A percentile compares a stretch with the other conserved stretches of the same genome.
Evolutionary conservation across 768 basidiomycete genomes (phyloP).

Genomic region (Podaxis sp.): DNA sequence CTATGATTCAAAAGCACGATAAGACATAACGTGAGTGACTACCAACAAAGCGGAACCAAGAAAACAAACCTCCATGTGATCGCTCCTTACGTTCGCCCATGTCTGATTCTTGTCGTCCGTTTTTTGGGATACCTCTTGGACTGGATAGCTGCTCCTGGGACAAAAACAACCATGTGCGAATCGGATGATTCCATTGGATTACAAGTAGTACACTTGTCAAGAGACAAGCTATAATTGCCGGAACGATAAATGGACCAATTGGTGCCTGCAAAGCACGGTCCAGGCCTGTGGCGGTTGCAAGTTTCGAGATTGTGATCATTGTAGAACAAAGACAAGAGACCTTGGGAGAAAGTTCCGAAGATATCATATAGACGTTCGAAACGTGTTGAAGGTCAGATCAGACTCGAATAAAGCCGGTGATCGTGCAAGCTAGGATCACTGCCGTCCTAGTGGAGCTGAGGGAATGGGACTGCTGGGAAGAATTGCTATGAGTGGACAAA

Average conservation of each 20-base stretch:
- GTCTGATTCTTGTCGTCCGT: neutral
- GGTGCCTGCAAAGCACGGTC: neutral
- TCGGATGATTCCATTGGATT: neutral
- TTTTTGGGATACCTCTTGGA: neutral
- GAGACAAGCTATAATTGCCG: neutral
- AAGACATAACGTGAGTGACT: neutral
- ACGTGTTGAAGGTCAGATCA: neutral
- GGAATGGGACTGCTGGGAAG: neutral
- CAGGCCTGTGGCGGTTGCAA: neutral
- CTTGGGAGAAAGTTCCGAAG: neutral
- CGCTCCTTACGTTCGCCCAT: neutral
- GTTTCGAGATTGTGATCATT: neutral
- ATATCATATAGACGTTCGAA: neutral
- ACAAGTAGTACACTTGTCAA: neutral
- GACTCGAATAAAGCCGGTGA: neutral
- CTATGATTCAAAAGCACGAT: slow-evolving; percentile 24
- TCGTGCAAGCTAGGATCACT: neutral
- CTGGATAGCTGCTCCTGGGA: neutral
- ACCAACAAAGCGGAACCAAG: neutral
- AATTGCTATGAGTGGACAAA: neutral
- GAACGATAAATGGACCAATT: neutral
- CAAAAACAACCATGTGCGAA: neutral
- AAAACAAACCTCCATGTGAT: neutral
- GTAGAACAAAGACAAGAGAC: neutral
- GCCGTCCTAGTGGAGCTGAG: neutral